phyloP scores from a whole-genome alignment of 1,284 basidiomycete genomes.

The Ustilago lituana region DNA sequence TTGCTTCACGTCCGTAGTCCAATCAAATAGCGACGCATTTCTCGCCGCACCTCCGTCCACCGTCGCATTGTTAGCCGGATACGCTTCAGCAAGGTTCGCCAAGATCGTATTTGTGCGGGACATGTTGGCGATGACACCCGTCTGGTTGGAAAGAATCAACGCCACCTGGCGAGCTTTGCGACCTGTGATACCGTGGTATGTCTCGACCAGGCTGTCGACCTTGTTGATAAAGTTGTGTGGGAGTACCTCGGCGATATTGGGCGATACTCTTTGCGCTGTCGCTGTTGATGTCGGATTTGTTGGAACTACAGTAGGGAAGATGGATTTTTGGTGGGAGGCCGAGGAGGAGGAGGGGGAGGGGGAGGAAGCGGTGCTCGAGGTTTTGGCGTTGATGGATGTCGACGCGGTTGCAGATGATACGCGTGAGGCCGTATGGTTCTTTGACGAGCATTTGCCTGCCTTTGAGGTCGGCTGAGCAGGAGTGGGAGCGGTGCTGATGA shows the following conservation, averaged over 20 bases:
- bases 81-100: slow-evolving; percentile 18
- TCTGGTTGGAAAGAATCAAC: slow-evolving; percentile 31
- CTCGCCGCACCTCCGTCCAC: neutral
- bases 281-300: neutral
- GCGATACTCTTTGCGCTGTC: neutral
- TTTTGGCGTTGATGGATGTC: slow-evolving; percentile 4
- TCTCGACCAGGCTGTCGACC: slow-evolving; percentile 23
- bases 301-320: slow-evolving; percentile 22
- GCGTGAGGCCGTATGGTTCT: slow-evolving; percentile 14
- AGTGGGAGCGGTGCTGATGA: neutral
- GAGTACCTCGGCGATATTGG: neutral
- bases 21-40: slow-evolving; percentile 1
- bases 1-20: slow-evolving; percentile 1
- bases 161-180: slow-evolving; percentile 36
- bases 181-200: slow-evolving; percentile 29
- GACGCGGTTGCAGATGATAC: slow-evolving; percentile 15
- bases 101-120: slow-evolving; percentile 18
- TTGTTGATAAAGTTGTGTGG: slow-evolving; percentile 29
- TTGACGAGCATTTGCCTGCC: slow-evolving; percentile 8
- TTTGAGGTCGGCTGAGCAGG: slow-evolving; percentile 9
- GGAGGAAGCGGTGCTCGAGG: neutral
- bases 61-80: slow-evolving; percentile 14
- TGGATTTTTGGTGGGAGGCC: slow-evolving; percentile 6
- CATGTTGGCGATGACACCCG: slow-evolving; percentile 15
- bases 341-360: slow-evolving; percentile 2